Conservation (phyloP, 176 grass and related monocot genomes). For the Cymbopogon citratus region DNA sequence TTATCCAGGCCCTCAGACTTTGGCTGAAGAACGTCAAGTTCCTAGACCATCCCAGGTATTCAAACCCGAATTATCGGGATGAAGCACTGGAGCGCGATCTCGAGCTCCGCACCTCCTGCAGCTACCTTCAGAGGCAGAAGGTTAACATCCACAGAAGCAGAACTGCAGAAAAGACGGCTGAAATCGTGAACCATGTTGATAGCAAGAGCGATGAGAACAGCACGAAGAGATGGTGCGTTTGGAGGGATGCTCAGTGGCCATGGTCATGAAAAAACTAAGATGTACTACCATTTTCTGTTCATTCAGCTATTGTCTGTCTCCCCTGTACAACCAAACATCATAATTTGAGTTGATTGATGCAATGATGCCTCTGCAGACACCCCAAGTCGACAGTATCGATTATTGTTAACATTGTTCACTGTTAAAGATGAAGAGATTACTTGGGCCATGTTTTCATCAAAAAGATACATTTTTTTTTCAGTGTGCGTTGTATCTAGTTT, state of each 20-base stretch:
- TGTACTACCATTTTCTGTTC: background rate
- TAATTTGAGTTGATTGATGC: background rate
- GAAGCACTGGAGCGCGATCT: constrained; percentile 57
- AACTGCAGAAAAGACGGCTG: background rate
- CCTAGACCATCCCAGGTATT: constrained; percentile 79
- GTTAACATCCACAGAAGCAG: background rate
- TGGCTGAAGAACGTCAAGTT: constrained; percentile 85
- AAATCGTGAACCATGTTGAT: constrained; percentile 1
- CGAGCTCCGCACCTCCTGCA: constrained; percentile 30
- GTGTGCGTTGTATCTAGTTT: background rate
- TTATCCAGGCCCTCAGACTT: constrained; percentile 66
- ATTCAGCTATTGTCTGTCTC: background rate
- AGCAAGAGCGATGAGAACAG: background rate
- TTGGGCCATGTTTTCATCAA: too few relatives aligned
- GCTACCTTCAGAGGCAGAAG: constrained; percentile 24
- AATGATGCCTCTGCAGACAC: background rate
- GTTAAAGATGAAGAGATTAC: background rate
- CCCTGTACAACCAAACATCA: background rate
- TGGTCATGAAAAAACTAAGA: constrained; percentile 45
- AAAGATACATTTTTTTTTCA: background rate
- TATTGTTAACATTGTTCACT: background rate
- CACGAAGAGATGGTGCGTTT: constrained; percentile 50
- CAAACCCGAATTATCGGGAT: constrained; percentile 44
- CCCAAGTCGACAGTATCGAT: background rate
- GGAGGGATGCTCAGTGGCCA: constrained; percentile 86